Evolutionary conservation across 306 rosid species (phyloP).

Genomic region (Cucumis melo): DNA sequence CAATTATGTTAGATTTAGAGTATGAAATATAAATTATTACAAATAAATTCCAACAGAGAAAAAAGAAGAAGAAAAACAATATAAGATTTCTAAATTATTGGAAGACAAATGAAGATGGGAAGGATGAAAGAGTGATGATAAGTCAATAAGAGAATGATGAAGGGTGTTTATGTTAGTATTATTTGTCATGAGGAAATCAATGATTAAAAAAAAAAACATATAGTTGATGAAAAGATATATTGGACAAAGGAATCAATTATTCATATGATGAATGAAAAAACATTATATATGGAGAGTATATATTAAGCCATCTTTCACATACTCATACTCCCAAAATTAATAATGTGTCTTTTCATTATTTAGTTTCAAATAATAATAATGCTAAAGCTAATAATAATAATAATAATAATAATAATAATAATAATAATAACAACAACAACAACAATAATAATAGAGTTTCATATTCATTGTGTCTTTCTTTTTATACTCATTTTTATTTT

Average conservation of each 20-base stretch:
- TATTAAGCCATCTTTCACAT: neutral
- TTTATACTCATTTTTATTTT: neutral
- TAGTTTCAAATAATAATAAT: neutral
- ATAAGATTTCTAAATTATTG: neutral
- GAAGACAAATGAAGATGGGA: neutral
- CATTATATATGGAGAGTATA: neutral
- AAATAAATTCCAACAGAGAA: neutral
- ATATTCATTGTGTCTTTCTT: neutral
- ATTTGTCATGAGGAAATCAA: neutral
- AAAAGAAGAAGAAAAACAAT: neutral
- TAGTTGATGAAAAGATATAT: neutral
- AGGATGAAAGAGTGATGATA: neutral
- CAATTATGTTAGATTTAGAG: neutral
- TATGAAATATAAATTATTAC: neutral
- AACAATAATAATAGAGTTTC: neutral
- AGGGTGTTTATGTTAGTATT: neutral
- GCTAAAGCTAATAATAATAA: neutral
- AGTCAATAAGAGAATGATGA: constrained; percentile 1
- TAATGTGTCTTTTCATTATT: neutral
- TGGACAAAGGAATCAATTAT: neutral
- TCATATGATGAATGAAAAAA: neutral
- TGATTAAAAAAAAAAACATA: neutral
- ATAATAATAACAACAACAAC: too few species aligned
- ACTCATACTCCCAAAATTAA: neutral
- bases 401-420: neutral